A percentile compares a stretch with the other conserved stretches of the same genome.
Conservation (phyloP, 2,329 filamentous ascomycete genomes). For the Dryadomyces quercivorus region DNA sequence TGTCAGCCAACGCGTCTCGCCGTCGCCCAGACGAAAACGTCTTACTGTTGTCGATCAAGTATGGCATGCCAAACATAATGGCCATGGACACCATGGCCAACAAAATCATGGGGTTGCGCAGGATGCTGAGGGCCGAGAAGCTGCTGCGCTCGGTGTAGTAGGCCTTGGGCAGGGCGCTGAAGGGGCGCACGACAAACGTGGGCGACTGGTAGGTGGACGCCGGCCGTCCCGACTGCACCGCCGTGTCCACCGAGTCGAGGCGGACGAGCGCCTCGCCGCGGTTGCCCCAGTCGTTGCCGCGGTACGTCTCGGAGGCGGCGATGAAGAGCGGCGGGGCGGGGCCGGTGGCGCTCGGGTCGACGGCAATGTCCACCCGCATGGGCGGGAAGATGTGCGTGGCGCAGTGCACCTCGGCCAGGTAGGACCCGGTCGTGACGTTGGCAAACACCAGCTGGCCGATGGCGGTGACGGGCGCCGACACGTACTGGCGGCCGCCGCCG, state of each 20-base stretch:
- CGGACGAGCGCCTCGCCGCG: conserved; percentile 51
- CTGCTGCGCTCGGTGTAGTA: conserved; percentile 66
- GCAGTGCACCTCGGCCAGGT: conserved; percentile 72
- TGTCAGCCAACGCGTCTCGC: background rate
- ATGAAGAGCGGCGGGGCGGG: conserved; percentile 29
- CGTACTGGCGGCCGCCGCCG: conserved; percentile 39
- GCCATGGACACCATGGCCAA: conserved; percentile 74
- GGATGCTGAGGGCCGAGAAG: conserved; percentile 68
- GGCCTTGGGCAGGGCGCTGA: conserved; percentile 47
- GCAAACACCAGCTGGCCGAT: conserved; percentile 64
- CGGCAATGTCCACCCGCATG: conserved; percentile 56
- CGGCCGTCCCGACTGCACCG: conserved; percentile 12
- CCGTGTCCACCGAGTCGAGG: conserved; percentile 21
- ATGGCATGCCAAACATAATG: conserved; percentile 85
- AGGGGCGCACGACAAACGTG: conserved; percentile 44
- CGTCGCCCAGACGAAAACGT: no score
- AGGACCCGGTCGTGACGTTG: conserved; percentile 59
- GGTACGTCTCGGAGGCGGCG: conserved; percentile 69
- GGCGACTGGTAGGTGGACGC: background rate
- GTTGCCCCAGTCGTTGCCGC: conserved; percentile 84
- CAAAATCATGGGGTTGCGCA: conserved; percentile 95
- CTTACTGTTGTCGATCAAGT: conserved; percentile 91
- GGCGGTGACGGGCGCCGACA: conserved; percentile 50
- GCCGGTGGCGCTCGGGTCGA: background rate
- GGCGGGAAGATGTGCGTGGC: conserved; percentile 65